Conservation (phyloP, 768 basidiomycete genomes). For the Tricholoma sp. region DNA sequence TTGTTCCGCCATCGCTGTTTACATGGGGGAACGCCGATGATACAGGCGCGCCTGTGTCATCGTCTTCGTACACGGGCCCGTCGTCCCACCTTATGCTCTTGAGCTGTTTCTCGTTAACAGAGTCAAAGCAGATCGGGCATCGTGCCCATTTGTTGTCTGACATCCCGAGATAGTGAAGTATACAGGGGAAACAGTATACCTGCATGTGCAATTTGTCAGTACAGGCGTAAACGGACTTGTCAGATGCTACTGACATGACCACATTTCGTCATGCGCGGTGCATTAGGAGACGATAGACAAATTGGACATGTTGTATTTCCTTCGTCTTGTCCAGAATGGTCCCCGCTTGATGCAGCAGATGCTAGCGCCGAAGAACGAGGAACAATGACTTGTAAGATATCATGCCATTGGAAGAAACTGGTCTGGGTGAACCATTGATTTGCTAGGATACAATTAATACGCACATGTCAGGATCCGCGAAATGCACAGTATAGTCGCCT, state of each 20-base stretch:
- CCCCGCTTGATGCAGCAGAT: conserved; percentile 48
- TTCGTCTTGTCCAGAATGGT: conserved; percentile 41
- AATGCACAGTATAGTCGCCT: conserved; percentile 90
- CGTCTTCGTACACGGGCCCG: conserved; percentile 31
- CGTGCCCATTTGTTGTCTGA: conserved; percentile 88
- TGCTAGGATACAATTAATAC: conserved; percentile 18
- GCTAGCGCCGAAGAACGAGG: conserved; percentile 76
- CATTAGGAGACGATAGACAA: conserved; percentile 85
- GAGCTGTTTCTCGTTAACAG: conserved; percentile 83
- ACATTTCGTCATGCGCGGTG: conserved; percentile 93
- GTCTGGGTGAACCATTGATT: background rate
- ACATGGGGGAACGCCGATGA: conserved; percentile 42
- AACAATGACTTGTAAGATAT: conserved; percentile 92
- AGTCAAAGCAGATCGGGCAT: conserved; percentile 96
- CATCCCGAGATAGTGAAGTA: conserved; percentile 82
- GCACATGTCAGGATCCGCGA: conserved; percentile 96
- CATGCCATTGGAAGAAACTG: conserved; percentile 94
- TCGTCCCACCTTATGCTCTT: conserved; percentile 93
- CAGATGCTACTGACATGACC: conserved; percentile 73
- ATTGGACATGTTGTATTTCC: conserved; percentile 85
- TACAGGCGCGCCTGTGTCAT: conserved; percentile 25
- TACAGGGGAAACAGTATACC: conserved; percentile 95
- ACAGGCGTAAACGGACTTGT: conserved; percentile 5
- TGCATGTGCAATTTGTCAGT: conserved; percentile 22
- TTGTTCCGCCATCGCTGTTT: conserved; percentile 28